Percentiles rank a stretch among this genome's conserved stretches.
Conservation (phyloP, 768 basidiomycete genomes). For the Strobilomyces dryophilus region DNA sequence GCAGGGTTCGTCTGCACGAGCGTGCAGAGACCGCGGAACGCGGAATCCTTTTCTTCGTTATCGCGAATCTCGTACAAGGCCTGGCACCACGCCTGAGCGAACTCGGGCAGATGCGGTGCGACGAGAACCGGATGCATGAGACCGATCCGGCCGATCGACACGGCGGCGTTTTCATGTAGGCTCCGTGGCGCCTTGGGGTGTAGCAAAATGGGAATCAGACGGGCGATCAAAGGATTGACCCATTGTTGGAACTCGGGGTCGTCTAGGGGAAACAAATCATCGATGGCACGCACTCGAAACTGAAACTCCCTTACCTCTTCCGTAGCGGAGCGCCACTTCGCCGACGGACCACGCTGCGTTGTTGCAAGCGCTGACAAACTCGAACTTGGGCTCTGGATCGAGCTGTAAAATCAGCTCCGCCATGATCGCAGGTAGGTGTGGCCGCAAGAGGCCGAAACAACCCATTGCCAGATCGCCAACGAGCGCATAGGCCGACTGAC, state of each 20-base stretch:
- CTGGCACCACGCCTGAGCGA: constrained; percentile 96
- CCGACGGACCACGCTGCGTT: constrained; percentile 99
- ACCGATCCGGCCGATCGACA: constrained; percentile 95
- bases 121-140: constrained; percentile 87
- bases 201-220: constrained; percentile 89
- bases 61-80: constrained; percentile 97
- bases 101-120: constrained; percentile 83
- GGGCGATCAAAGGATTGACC: constrained; percentile 81
- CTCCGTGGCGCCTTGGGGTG: constrained; percentile 92
- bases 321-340: constrained; percentile 92
- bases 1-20: constrained; percentile 92
- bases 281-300: neutral
- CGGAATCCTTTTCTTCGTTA: constrained; percentile 99
- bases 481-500: constrained; percentile 97
- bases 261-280: constrained; percentile 36
- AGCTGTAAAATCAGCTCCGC: constrained; percentile 84
- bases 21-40: constrained; percentile 95
- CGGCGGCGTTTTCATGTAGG: constrained; percentile 96
- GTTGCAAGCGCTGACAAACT: constrained; percentile 96
- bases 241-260: constrained; percentile 89
- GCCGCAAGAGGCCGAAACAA: constrained; percentile 82
- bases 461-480: constrained; percentile 98
- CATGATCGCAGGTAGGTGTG: constrained; percentile 87
- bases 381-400: constrained; percentile 87
- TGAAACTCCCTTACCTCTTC: constrained; percentile 48